A percentile compares a stretch with the other conserved stretches of the same genome.
Evolutionary conservation across 139 green algal genomes (phyloP).

Genomic region (Haematococcus lacustris): DNA sequence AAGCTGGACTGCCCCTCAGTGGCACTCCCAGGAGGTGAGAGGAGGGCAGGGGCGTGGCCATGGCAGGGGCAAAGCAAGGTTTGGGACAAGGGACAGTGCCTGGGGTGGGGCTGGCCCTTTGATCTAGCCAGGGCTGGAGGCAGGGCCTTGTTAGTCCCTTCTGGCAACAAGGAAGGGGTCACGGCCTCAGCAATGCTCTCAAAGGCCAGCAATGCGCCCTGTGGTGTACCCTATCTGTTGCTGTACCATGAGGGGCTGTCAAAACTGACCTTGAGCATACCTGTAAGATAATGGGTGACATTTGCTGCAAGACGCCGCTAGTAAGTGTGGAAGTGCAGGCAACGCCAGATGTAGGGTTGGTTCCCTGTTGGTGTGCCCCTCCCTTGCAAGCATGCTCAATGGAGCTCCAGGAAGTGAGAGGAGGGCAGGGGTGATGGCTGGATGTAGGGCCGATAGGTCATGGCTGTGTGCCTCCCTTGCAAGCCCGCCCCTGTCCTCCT

Average conservation of each 20-base stretch:
- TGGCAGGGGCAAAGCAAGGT: no score
- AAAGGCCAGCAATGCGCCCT: background rate
- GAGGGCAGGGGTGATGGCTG: background rate
- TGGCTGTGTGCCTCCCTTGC: background rate
- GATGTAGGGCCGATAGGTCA: background rate
- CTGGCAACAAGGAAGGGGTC: background rate
- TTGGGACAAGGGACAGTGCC: background rate
- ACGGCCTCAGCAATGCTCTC: background rate
- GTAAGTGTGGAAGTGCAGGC: no score
- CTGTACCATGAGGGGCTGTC: no score
- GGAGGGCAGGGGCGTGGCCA: background rate
- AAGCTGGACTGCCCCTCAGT: conserved; percentile 87
- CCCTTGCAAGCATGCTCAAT: background rate
- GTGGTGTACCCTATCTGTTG: no score
- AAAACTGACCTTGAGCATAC: no score
- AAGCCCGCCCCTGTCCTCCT: background rate
- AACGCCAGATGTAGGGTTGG: no score
- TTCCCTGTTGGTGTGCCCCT: background rate
- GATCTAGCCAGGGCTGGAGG: background rate
- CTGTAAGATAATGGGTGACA: no score
- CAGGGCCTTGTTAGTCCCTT: background rate
- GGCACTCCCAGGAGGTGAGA: conserved; percentile 16
- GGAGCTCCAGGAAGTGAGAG: background rate
- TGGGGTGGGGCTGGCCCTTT: no score
- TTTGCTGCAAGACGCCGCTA: no score